Conservation (phyloP, 352 stramenopile species). For the Phytophthora tentaculata region DNA sequence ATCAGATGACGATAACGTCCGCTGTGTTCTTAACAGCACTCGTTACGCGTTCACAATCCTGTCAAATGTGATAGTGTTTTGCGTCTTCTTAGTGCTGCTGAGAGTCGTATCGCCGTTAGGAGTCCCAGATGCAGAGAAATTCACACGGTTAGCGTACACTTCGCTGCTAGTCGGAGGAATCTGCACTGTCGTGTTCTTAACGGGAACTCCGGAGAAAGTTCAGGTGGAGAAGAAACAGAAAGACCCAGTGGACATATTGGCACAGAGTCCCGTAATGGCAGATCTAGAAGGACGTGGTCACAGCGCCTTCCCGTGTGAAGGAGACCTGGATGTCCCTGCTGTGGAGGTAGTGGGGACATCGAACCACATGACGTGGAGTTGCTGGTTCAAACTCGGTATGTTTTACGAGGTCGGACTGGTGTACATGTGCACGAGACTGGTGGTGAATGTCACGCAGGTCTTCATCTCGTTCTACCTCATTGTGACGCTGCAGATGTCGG, state of each 20-base stretch:
- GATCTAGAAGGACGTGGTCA: conserved; percentile 55
- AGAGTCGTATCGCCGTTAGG: conserved; percentile 62
- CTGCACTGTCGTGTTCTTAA: conserved; percentile 70
- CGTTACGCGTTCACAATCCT: conserved; percentile 88
- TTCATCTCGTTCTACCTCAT: conserved; percentile 91
- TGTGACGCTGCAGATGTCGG: conserved; percentile 86
- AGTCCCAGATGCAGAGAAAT: conserved; percentile 75
- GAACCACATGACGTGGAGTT: conserved; percentile 72
- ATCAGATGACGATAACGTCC: conserved; percentile 77
- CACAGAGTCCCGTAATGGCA: conserved; percentile 60
- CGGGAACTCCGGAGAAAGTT: conserved; percentile 69
- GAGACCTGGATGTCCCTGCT: conserved; percentile 46
- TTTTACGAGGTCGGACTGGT: conserved; percentile 88
- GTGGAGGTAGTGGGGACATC: conserved; percentile 29
- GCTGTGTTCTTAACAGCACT: conserved; percentile 82
- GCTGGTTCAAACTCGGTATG: conserved; percentile 80
- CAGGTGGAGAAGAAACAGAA: conserved; percentile 23
- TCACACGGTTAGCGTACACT: conserved; percentile 76
- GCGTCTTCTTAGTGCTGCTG: conserved; percentile 77
- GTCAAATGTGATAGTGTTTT: conserved; percentile 88
- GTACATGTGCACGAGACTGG: conserved; percentile 89
- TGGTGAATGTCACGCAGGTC: conserved; percentile 87
- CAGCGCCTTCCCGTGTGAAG: conserved; percentile 56
- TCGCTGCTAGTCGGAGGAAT: conserved; percentile 71
- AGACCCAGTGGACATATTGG: conserved; percentile 35